A percentile compares a stretch with the other conserved stretches of the same genome.
Conservation (phyloP, 345 rosid species). For the Dipteronia sinensis region DNA sequence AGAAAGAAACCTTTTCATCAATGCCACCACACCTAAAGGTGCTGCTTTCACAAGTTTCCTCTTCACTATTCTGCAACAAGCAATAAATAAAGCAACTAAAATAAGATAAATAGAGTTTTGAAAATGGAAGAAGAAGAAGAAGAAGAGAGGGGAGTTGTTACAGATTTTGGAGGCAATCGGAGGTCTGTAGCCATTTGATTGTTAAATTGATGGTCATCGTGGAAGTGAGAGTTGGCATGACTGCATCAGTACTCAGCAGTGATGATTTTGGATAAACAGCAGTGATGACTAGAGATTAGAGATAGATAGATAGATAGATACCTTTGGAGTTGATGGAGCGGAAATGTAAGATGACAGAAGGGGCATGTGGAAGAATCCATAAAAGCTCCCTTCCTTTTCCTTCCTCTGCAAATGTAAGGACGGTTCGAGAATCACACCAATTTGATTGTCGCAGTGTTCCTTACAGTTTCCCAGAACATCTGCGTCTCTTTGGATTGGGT, state of each 20-base stretch:
- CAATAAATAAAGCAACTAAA: neutral
- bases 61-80: neutral
- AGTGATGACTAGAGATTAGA: neutral
- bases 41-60: neutral
- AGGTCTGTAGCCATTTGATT: constrained; percentile 13
- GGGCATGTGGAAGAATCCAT: constrained; percentile 56
- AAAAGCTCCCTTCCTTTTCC: no score
- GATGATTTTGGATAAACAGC: neutral
- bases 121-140: neutral
- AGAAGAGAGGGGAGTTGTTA: constrained; percentile 26
- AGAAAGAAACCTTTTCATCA: constrained; percentile 30
- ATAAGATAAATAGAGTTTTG: neutral
- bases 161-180: constrained; percentile 45
- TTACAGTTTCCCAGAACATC: no score
- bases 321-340: constrained; percentile 52
- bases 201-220: constrained; percentile 34
- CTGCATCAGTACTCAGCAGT: constrained; percentile 28
- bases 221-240: constrained; percentile 77
- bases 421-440: no score
- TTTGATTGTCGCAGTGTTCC: no score
- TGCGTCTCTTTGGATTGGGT: no score
- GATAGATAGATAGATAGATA: constrained; percentile 11
- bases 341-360: constrained; percentile 49
- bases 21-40: neutral
- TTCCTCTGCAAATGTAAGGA: no score